Evolutionary conservation across 768 basidiomycete species (phyloP).

Genomic region (Xerocomellus dryophilus): DNA sequence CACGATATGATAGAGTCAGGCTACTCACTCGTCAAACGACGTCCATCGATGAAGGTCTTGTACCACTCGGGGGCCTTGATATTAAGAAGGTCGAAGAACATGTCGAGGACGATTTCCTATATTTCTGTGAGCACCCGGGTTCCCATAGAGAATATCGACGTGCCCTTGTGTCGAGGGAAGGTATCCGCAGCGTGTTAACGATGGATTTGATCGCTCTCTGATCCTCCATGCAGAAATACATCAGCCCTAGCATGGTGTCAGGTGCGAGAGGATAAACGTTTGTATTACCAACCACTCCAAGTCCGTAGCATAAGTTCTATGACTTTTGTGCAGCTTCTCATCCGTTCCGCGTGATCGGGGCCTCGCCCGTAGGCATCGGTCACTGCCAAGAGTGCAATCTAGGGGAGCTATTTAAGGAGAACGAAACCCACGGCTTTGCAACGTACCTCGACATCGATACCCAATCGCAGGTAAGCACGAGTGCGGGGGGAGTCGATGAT

Average conservation of each 20-base stretch:
- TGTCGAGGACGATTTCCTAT: conserved; percentile 89
- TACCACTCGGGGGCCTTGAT: conserved; percentile 94
- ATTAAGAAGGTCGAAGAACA: conserved; percentile 90
- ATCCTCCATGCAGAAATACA: conserved; percentile 92
- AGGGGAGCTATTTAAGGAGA: neutral
- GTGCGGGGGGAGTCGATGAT: conserved; percentile 85
- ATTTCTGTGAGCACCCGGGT: conserved; percentile 13
- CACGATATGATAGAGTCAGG: neutral
- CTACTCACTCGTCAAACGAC: conserved; percentile 78
- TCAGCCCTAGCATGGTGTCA: conserved; percentile 55
- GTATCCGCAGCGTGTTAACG: conserved; percentile 82
- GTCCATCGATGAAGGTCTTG: conserved; percentile 85
- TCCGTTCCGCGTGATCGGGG: conserved; percentile 70
- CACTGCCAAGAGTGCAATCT: conserved; percentile 86
- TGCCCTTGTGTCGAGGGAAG: conserved; percentile 83
- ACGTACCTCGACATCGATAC: conserved; percentile 84
- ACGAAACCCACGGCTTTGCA: neutral
- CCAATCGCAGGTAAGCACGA: conserved; percentile 71
- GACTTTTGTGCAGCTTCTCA: conserved; percentile 74
- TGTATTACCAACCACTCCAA: conserved; percentile 76
- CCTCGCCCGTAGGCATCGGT: conserved; percentile 92
- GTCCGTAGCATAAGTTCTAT: conserved; percentile 82
- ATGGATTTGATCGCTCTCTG: conserved; percentile 82
- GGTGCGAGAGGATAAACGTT: neutral
- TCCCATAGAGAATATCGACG: neutral